Base-by-base conservation (phyloP, 2,329 filamentous ascomycete species). In the Rosellinia necatrix region DNA sequence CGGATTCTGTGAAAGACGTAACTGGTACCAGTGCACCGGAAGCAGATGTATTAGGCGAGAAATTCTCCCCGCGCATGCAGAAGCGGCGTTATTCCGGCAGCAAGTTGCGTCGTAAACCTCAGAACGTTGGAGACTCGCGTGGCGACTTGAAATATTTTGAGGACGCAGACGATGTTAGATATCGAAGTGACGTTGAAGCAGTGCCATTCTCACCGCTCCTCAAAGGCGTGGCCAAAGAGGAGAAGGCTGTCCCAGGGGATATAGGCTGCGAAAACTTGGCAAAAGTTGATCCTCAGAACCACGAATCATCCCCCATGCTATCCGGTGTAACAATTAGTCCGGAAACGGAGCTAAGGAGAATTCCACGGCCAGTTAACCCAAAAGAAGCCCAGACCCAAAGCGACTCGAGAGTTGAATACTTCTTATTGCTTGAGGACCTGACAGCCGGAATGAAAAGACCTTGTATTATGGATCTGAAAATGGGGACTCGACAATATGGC, bases 401-500 rank as follows among this genome's bases (percentile, higher is more conserved):
- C 12, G 80, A 84, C 53, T 80, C 79, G 2, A 86, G 93, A 27
- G 90, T 96, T 4, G 91, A 97, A 67, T 96, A 93, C 70, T 99
- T 99, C 70, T 78, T 99, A 12, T 80, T 99, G 1, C 78, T 99
- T 8, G 94, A 99, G 73, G 94, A 99, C 71, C 81, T 99, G 43
- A 99, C 94, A 1, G 90, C 93, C 2, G 93, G 93, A 29, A 97
- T 99, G 94, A 92, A 91, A 70, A 87, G 90, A 47, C 94, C 94
- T 4, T 97, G 94, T 74, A 96, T 99, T 57, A 89, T 99, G 73
- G 94, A 99, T 70, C 79, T 99, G 60, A 99, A 99, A 72, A 99
- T 99, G 94, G 94, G 94, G 17, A 99, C 94, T 6, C 87, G 94
- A 2, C 94, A 99, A 70, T 97, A 97, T 71, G 94, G 94, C 6